Conservation (phyloP, 805 yeast genomes). For the Clavispora santaluciae region DNA sequence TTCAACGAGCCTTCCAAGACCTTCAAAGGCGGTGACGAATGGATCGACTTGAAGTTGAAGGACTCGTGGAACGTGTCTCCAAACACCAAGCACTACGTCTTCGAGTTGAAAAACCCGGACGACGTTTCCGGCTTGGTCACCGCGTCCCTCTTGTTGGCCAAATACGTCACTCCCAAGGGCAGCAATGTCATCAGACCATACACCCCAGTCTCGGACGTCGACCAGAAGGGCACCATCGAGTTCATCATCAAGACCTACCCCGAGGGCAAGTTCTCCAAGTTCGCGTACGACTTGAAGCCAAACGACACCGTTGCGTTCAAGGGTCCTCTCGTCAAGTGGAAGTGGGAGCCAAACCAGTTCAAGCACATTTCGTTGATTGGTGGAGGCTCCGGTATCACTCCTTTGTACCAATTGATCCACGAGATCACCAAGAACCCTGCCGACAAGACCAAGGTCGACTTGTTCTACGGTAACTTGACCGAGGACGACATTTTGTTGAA, state of each 20-base stretch:
- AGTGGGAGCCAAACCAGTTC: constrained; percentile 83
- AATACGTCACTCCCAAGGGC: constrained; percentile 80
- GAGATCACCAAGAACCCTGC: constrained; percentile 71
- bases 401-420: constrained; percentile 82
- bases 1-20: constrained; percentile 40
- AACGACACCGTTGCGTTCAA: constrained; percentile 84
- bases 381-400: constrained; percentile 97
- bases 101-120: constrained; percentile 63
- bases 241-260: constrained; percentile 82
- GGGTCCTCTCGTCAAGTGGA: constrained; percentile 92
- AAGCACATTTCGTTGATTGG: constrained; percentile 79
- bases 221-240: constrained; percentile 68
- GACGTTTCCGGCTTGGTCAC: constrained; percentile 69
- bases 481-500: constrained; percentile 78
- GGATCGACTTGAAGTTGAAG: constrained; percentile 65
- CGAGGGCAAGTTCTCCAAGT: constrained; percentile 77
- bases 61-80: constrained; percentile 46
- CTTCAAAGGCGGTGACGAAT: constrained; percentile 59
- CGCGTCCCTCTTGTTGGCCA: constrained; percentile 79
- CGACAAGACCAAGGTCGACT: constrained; percentile 84
- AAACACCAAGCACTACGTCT: constrained; percentile 65
- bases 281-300: constrained; percentile 63
- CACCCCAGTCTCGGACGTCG: constrained; percentile 78
- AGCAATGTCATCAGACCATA: constrained; percentile 80
- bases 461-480: constrained; percentile 76